phyloP scores from a whole-genome alignment of 108 stramenopile genomes.

The Stephanodiscus minutulus region DNA sequence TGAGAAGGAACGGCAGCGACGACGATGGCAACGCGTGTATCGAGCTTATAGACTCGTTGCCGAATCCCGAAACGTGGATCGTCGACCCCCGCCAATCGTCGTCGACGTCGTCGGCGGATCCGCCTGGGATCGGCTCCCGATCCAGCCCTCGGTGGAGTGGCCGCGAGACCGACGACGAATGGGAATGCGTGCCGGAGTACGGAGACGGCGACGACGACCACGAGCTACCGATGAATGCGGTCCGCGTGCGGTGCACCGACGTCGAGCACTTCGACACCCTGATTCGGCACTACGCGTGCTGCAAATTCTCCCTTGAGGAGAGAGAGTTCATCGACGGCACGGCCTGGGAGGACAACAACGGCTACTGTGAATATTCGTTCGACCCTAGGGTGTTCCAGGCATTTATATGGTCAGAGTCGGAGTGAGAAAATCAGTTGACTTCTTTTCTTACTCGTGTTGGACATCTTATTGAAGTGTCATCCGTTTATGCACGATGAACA shows the following conservation, averaged over 20 bases:
- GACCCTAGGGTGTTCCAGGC: conserved; percentile 81
- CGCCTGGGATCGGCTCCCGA: neutral
- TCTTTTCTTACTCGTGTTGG: too few species aligned
- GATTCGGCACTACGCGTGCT: conserved; percentile 57
- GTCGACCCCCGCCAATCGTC: neutral
- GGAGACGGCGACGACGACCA: conserved; percentile 11
- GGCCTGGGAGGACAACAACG: conserved; percentile 56
- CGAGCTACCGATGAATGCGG: conserved; percentile 27
- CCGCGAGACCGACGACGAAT: neutral
- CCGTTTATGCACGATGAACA: too few species aligned
- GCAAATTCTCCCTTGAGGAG: conserved; percentile 58
- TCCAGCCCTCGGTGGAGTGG: too few species aligned
- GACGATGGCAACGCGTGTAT: conserved; percentile 18
- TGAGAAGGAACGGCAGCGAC: neutral
- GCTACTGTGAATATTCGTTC: conserved; percentile 49
- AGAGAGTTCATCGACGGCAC: conserved; percentile 52
- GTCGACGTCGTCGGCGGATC: conserved; percentile 1
- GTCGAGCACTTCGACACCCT: conserved; percentile 42
- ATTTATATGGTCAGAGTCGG: conserved; percentile 61
- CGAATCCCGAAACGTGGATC: conserved; percentile 36
- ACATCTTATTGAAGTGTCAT: too few species aligned
- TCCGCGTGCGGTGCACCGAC: conserved; percentile 51
- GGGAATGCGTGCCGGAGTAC: neutral
- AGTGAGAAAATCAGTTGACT: too few species aligned
- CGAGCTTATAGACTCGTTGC: conserved; percentile 58